Percentiles rank a stretch among this genome's conserved stretches.
These are phyloP conservation scores for Pythium dissimile DNA, from an alignment of 352 stramenopile genomes.

Conservation along the genomic window DNA sequence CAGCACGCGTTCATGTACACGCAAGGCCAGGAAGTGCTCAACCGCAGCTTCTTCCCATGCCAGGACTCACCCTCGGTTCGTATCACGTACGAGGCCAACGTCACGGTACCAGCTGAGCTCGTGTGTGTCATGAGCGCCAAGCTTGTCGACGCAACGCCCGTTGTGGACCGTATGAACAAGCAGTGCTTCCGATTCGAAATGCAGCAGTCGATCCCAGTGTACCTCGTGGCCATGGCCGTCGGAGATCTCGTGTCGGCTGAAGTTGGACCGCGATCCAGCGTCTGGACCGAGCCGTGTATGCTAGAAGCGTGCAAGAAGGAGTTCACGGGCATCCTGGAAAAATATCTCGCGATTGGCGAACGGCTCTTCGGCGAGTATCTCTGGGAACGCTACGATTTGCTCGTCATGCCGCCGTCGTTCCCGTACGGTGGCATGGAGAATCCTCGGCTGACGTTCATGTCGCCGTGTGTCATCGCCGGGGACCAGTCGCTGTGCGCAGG, in stretches of 20 bases:
- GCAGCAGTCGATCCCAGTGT: conserved; percentile 81
- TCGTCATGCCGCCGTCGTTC: conserved; percentile 88
- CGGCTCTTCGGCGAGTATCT: conserved; percentile 77
- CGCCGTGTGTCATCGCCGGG: conserved; percentile 68
- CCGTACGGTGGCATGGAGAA: conserved; percentile 99
- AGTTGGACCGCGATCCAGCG: conserved; percentile 63
- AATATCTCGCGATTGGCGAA: conserved; percentile 71
- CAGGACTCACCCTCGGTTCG: conserved; percentile 95
- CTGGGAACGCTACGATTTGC: conserved; percentile 82
- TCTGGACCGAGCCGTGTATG: conserved; percentile 84
- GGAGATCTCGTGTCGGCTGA: conserved; percentile 66
- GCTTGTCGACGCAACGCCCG: conserved; percentile 25
- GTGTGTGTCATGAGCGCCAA: conserved; percentile 89
- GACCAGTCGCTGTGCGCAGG: conserved; percentile 75
- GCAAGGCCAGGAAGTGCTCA: conserved; percentile 83
- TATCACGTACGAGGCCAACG: conserved; percentile 92
- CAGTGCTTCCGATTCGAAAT: conserved; percentile 73
- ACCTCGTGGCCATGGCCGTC: conserved; percentile 81
- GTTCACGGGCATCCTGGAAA: conserved; percentile 72
- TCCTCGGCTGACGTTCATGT: conserved; percentile 86
- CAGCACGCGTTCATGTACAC: conserved; percentile 80
- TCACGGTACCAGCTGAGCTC: conserved; percentile 90
- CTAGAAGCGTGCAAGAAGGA: conserved; percentile 68
- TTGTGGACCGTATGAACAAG: neutral
- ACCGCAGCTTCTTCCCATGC: conserved; percentile 81